Conservation (phyloP, 2,329 filamentous ascomycete genomes). For the Pseudocercospora vitis region DNA sequence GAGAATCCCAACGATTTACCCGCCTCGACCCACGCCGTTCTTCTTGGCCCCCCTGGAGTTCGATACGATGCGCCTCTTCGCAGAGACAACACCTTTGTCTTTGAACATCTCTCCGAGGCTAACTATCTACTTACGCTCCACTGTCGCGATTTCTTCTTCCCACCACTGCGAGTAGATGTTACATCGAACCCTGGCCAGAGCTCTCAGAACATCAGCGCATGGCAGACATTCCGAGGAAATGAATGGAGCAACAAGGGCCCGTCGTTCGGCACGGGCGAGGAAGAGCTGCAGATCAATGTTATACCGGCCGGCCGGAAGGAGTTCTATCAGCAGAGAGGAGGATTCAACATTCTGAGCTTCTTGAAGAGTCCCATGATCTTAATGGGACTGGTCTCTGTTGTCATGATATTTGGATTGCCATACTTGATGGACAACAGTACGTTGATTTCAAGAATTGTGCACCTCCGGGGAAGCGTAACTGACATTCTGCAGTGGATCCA, state of each 20-base stretch:
- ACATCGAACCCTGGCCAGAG: constrained; percentile 39
- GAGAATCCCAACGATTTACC: constrained; percentile 51
- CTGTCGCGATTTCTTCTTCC: constrained; percentile 71
- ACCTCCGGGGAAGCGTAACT: constrained; percentile 13
- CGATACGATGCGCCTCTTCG: constrained; percentile 63
- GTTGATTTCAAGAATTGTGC: background rate
- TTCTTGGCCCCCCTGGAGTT: constrained; percentile 46
- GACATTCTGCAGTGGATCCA: constrained; percentile 75
- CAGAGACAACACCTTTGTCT: constrained; percentile 69
- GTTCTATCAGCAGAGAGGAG: constrained; percentile 73
- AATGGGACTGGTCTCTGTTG: constrained; percentile 79
- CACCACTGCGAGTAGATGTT: constrained; percentile 78
- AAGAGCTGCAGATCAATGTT: constrained; percentile 58
- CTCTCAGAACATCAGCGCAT: constrained; percentile 59
- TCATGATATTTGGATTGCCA: constrained; percentile 86
- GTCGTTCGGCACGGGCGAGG: constrained; percentile 48
- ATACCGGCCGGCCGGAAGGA: constrained; percentile 64
- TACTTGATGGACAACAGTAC: constrained; percentile 93
- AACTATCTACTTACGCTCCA: constrained; percentile 83
- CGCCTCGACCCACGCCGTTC: constrained; percentile 63
- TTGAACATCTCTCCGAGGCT: constrained; percentile 67
- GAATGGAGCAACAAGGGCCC: constrained; percentile 87
- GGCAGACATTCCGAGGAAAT: constrained; percentile 85
- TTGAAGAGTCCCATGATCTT: constrained; percentile 97
- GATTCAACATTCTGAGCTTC: constrained; percentile 67